These are phyloP conservation scores for Telfairia occidentalis DNA, from an alignment of 331 rosid species.

Conservation along the genomic window DNA sequence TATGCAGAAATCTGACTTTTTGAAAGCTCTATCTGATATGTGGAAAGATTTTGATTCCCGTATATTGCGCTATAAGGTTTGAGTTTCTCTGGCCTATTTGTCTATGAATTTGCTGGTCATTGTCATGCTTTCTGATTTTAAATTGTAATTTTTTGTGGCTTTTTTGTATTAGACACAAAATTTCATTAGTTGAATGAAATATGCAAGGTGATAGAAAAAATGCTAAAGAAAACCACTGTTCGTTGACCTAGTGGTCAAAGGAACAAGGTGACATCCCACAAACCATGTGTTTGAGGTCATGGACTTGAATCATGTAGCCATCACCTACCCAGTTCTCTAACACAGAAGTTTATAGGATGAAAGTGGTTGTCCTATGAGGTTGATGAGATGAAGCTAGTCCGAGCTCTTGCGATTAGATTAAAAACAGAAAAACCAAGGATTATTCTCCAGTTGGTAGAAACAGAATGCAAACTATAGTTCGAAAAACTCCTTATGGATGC, in stretches of 20 bases:
- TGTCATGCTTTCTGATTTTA: constrained; percentile 2
- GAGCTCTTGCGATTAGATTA: neutral
- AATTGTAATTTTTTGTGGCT: neutral
- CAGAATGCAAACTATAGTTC: neutral
- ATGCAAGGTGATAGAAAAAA: neutral
- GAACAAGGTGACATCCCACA: neutral
- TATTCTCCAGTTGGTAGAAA: neutral
- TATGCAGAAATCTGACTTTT: constrained; percentile 95
- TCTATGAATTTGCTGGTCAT: neutral
- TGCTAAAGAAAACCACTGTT: neutral
- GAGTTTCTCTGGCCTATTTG: constrained; percentile 17
- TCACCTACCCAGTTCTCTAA: neutral
- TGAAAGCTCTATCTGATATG: constrained; percentile 91
- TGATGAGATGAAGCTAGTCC: neutral
- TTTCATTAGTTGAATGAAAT: neutral
- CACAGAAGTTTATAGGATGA: neutral
- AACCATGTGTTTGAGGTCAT: neutral
- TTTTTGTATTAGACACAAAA: neutral
- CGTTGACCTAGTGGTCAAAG: neutral
- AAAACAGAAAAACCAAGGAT: neutral
- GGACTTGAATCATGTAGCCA: neutral
- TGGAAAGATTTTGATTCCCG: constrained; percentile 99
- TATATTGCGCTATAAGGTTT: constrained; percentile 91
- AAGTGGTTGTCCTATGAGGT: neutral
- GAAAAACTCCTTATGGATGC: neutral